Evolutionary conservation across 2,329 filamentous ascomycete species (phyloP), one percentile per base, ranked within the genome.

Genomic region (Claviceps pazoutovae): DNA sequence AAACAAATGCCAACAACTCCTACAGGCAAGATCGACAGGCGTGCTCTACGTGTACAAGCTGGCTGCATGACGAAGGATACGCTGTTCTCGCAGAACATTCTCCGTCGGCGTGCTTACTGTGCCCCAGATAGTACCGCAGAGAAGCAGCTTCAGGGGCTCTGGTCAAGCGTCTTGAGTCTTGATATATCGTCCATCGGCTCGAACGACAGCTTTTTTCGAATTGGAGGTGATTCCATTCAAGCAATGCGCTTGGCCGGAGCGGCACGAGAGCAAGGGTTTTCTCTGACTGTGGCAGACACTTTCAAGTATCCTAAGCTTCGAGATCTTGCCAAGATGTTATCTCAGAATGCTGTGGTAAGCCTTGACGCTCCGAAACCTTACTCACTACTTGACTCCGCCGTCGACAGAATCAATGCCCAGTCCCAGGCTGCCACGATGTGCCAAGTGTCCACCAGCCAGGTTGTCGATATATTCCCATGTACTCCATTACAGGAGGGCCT

Each of bases 401-500:
- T 38, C 37, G 37, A 38, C 37, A 38, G 37, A 14, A 38, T 38
- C 6, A 14, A 38, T 38, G 37, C 37, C 37, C 14, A n/a, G n/a
- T 38, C 37, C 14, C 37, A 38, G 37, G 16, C 37, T 30, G 19
- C 14, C 17, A 6, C 6, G 14, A 14, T 13, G 4, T 43, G 41
- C 2, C 4, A 13, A 43, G 37, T 38, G 13, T 38, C 37, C 6
- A 7, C 16, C 13, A n/a, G 13, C 4, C 9, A 11, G 13, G 41
- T 34, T 23, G 16, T n/a, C 5, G 23, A 17, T n/a, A 26, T 36
- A 3, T 53, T 26, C 38, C 69, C 68, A 1, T 69, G 66, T 56
- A 65, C 66, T 5, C 58, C 64, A 4, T 58, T 71, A 1, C 70
- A 72, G 50, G 67, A 68, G 53, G 68, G 65, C 1, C 60, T 72